Percentiles rank a stretch among this genome's conserved stretches.
These are phyloP conservation scores for Alternaria sp. DNA, from an alignment of 2,329 filamentous ascomycete genomes.

Conservation along the genomic window DNA sequence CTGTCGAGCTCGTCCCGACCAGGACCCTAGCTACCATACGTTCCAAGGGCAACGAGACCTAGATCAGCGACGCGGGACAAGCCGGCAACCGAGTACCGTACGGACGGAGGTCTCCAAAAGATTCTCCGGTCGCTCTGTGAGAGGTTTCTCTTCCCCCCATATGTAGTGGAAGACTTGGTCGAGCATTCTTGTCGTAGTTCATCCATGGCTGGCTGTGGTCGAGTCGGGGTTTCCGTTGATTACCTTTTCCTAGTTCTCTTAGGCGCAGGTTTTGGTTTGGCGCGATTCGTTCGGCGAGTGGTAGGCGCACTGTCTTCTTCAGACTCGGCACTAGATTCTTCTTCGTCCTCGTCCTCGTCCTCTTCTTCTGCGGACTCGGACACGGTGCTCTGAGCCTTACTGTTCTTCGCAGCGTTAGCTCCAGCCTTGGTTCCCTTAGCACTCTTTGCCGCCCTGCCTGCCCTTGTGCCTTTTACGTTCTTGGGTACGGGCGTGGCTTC, in stretches of 20 bases:
- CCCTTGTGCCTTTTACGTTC: slow-evolving; percentile 38
- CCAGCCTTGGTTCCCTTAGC: slow-evolving; percentile 34
- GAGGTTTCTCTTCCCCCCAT: too few species aligned
- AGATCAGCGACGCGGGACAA: too few species aligned
- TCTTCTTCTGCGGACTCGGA: slow-evolving; percentile 53
- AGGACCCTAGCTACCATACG: background rate
- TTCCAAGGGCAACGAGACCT: background rate
- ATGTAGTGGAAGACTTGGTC: too few species aligned
- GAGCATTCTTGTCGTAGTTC: too few species aligned
- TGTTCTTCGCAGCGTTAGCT: slow-evolving; percentile 35
- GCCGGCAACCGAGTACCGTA: too few species aligned
- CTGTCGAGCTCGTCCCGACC: too few species aligned
- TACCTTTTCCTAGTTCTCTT: slow-evolving; percentile 43
- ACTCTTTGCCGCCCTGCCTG: slow-evolving; percentile 35
- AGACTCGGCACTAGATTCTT: slow-evolving; percentile 42
- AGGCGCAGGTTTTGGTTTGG: slow-evolving; percentile 33
- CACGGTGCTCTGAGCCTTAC: slow-evolving; percentile 42
- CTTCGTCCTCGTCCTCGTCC: slow-evolving; percentile 43
- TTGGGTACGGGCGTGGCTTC: slow-evolving; percentile 43
- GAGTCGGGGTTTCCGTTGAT: background rate
- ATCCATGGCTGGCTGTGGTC: too few species aligned
- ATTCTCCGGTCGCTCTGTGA: too few species aligned
- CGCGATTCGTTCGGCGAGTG: slow-evolving; percentile 44
- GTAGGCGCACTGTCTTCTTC: slow-evolving; percentile 45
- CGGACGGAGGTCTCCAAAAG: too few species aligned